Base-by-base conservation (phyloP, 495 filamentous ascomycete species). In the Penicillium mononematosum region DNA sequence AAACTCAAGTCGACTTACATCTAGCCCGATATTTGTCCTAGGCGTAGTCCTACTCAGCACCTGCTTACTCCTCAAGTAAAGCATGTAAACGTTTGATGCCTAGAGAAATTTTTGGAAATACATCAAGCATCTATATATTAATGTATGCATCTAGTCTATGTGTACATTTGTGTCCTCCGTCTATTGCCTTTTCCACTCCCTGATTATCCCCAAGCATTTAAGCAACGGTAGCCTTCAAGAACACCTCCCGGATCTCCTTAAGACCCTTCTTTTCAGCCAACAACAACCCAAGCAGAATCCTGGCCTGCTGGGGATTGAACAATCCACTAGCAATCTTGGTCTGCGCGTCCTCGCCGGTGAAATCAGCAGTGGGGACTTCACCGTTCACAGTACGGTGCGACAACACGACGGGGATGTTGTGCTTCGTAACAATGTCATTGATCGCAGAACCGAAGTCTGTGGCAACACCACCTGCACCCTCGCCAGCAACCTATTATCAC, bases 341-440 rank as follows among this genome's bases (percentile, higher is more conserved):
- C 6, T 57, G 45, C 14, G 50, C 55, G 41, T 58, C 63, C 8
- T 64, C 62, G 25, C 63, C 61, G 6, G 52, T 61, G 25, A 62
- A 61, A 31, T 65, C 69, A 8, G 69, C 61, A 22, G 67, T 61
- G 14, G 73, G 62, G 3, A 77, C 72, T 39, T 74, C 67, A 9
- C 69, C 69, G 50, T 66, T 71, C 3, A 64, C 68, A 10, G 69
- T 70, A 20, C 66, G 63, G 14, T 59, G 61, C 42, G 65, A 69
- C 47, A 58, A 46, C 16, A 71, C 63, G 6, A 71, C 54, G 17
- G 68, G 68, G 36, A 71, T 59, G 7, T 55, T 32, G 11, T 59
- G 44, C 6, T 59, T 57, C 25, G 41, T 44, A 36, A 62, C 53
- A 20, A 67, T 41, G 4, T 67, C 59, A 6, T 51, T 31, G 53